phyloP scores from a whole-genome alignment of 2,329 filamentous ascomycete species.

The Trichoderma koningiopsis region DNA sequence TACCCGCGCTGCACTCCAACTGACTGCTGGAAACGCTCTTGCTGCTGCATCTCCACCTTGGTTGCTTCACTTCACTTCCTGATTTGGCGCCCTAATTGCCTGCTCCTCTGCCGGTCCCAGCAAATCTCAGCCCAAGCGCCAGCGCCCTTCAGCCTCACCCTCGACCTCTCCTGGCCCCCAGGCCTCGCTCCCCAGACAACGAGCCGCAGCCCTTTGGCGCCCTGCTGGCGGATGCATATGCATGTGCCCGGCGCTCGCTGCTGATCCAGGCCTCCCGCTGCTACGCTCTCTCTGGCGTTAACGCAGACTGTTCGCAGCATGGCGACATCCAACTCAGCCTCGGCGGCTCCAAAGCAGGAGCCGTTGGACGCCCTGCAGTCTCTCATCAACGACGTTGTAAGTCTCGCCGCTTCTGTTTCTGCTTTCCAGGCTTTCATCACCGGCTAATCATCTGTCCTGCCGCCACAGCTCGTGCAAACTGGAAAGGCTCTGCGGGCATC shows the following conservation, averaged over 20 bases:
- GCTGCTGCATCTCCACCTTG: background rate
- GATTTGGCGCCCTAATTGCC: no score
- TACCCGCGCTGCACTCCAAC: background rate
- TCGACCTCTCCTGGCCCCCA: background rate
- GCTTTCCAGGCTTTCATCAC: background rate
- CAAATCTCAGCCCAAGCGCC: background rate
- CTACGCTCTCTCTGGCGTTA: background rate
- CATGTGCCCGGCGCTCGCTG: background rate
- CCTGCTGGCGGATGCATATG: background rate
- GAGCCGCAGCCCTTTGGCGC: background rate
- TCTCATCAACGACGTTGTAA: constrained; percentile 58
- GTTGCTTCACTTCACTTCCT: background rate
- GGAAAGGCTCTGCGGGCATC: constrained; percentile 58
- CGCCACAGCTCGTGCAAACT: constrained; percentile 56
- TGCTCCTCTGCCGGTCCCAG: background rate
- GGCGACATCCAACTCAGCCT: constrained; percentile 1
- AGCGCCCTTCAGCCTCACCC: constrained; percentile 2
- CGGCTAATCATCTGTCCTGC: constrained; percentile 25
- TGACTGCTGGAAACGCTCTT: background rate
- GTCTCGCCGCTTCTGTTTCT: constrained; percentile 29
- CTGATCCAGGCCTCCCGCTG: background rate
- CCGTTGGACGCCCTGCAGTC: constrained; percentile 53
- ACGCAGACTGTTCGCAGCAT: background rate
- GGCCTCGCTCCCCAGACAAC: background rate
- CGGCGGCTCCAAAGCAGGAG: constrained; percentile 35